A percentile compares a stretch with the other conserved stretches of the same genome.
Conservation (phyloP, 2,329 filamentous ascomycete species). For the Sporothrix luriei region DNA sequence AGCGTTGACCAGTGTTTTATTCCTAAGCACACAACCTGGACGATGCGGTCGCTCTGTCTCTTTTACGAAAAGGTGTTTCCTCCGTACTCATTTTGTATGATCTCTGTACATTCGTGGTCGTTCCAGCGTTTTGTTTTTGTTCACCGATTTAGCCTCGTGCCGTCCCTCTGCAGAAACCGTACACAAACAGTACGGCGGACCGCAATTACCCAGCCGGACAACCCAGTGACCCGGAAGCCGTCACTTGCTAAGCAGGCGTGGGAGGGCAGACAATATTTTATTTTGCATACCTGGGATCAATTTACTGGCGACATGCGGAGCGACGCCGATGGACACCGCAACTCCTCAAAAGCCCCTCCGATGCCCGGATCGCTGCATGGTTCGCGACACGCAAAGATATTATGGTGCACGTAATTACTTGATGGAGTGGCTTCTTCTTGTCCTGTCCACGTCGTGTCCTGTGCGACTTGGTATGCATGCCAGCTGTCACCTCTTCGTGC, state of each 20-base stretch:
- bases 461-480: slow-evolving; percentile 16
- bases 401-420: background rate
- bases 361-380: slow-evolving; percentile 18
- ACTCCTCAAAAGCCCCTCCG: background rate
- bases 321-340: background rate
- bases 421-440: too few species aligned
- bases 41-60: background rate
- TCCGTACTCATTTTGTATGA: background rate
- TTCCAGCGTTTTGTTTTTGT: background rate
- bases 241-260: background rate
- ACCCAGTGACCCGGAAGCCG: background rate
- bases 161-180: background rate
- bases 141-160: background rate
- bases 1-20: background rate
- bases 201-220: background rate
- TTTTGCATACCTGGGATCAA: background rate
- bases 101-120: background rate
- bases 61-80: background rate
- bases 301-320: background rate
- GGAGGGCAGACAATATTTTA: background rate
- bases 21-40: background rate
- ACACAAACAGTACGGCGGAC: background rate
- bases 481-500: background rate
- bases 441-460: background rate
- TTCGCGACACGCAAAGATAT: background rate